Evolutionary conservation across 192 early-diverging fungal species (phyloP).

Genomic region (Coemansia guatemalensis): DNA sequence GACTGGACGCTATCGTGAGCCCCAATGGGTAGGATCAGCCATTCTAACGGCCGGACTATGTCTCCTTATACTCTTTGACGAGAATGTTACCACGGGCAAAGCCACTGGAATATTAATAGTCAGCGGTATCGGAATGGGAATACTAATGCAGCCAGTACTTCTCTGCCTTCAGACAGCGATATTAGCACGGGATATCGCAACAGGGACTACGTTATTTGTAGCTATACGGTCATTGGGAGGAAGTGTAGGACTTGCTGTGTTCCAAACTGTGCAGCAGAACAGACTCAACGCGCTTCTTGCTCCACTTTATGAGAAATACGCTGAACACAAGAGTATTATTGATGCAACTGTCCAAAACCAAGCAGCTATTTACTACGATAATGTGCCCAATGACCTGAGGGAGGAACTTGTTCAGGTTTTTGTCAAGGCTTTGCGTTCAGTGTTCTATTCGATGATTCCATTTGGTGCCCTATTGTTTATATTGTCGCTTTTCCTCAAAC

Average conservation of each 20-base stretch:
- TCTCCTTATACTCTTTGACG: constrained; percentile 57
- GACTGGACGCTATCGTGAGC: constrained; percentile 61
- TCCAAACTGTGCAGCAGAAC: constrained; percentile 60
- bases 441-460: constrained; percentile 54
- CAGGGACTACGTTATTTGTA: constrained; percentile 62
- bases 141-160: constrained; percentile 65
- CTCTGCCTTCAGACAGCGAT: constrained; percentile 69
- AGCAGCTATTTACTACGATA: constrained; percentile 17
- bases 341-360: constrained; percentile 36
- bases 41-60: constrained; percentile 62
- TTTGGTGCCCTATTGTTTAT: constrained; percentile 51
- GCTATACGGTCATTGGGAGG: constrained; percentile 66
- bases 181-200: constrained; percentile 58
- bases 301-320: constrained; percentile 27
- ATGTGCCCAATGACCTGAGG: constrained; percentile 35
- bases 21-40: constrained; percentile 61
- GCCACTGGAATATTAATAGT: constrained; percentile 65
- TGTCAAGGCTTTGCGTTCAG: constrained; percentile 47
- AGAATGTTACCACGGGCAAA: constrained; percentile 45
- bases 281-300: constrained; percentile 39
- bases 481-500: constrained; percentile 47
- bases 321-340: constrained; percentile 26
- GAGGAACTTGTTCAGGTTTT: constrained; percentile 48
- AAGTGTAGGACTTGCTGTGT: constrained; percentile 58
- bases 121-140: constrained; percentile 71